These are phyloP conservation scores for Quercus agrifolia DNA, from an alignment of 306 rosid genomes.

Conservation along the genomic window DNA sequence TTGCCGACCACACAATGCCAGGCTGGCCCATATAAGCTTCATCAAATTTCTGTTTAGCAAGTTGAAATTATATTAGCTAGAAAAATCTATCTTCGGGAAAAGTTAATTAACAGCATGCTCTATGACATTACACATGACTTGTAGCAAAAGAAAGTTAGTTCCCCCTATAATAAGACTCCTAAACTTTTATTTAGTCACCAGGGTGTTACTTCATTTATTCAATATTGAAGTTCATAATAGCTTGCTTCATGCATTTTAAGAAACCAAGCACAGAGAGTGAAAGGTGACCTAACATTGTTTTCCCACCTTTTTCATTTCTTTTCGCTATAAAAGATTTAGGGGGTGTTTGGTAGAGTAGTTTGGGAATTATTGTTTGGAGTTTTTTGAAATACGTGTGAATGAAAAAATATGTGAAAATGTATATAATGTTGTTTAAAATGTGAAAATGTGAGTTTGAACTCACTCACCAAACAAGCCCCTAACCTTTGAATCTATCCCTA, in stretches of 20 bases:
- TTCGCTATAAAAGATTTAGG: neutral
- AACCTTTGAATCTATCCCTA: neutral
- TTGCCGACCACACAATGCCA: constrained; percentile 74
- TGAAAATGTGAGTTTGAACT: no score
- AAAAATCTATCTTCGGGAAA: neutral
- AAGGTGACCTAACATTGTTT: neutral
- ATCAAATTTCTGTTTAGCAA: constrained; percentile 46
- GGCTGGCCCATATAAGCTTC: constrained; percentile 64
- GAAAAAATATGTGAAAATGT: no score
- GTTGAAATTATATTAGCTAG: neutral
- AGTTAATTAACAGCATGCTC: neutral
- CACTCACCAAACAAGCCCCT: neutral
- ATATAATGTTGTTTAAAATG: no score
- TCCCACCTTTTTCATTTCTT: neutral
- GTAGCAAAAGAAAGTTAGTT: neutral
- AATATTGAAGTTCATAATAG: neutral
- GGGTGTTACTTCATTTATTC: no score
- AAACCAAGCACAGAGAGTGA: neutral
- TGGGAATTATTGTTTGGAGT: no score
- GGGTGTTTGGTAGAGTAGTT: no score
- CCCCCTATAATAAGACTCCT: no score
- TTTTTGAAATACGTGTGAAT: no score
- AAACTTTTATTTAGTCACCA: neutral
- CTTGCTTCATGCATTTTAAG: neutral
- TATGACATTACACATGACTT: no score